A percentile compares a stretch with the other conserved stretches of the same genome.
Evolutionary conservation across 2,329 filamentous ascomycete species (phyloP).

Genomic region (Penicillium sp.): DNA sequence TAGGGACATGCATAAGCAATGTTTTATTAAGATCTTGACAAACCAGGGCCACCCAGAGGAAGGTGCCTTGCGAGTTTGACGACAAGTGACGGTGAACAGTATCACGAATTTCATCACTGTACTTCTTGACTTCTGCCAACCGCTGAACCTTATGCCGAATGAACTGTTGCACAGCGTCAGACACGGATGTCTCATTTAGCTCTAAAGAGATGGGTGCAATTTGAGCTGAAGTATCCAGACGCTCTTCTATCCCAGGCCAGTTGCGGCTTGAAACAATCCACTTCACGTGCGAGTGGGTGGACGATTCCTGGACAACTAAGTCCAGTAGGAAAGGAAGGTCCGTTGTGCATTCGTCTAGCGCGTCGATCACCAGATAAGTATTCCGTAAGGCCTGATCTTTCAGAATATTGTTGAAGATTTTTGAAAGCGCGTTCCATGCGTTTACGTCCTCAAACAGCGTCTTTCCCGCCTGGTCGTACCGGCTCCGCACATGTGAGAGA

Average conservation of each 20-base stretch:
- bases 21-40: neutral
- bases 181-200: constrained; percentile 16
- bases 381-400: constrained; percentile 26
- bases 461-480: constrained; percentile 33
- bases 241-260: constrained; percentile 31
- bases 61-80: neutral
- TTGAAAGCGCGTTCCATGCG: constrained; percentile 31
- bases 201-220: constrained; percentile 21
- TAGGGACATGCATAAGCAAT: neutral
- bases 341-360: constrained; percentile 42
- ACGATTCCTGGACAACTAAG: constrained; percentile 25
- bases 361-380: constrained; percentile 41
- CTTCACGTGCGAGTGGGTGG: constrained; percentile 25
- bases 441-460: constrained; percentile 39
- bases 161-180: constrained; percentile 13
- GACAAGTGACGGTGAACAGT: neutral
- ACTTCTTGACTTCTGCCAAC: constrained; percentile 16
- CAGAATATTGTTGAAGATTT: constrained; percentile 39
- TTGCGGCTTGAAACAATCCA: constrained; percentile 46
- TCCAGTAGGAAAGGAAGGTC: constrained; percentile 30
- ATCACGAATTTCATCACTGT: constrained; percentile 9
- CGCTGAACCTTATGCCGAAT: constrained; percentile 18
- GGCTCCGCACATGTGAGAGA: constrained; percentile 26
- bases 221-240: constrained; percentile 13
- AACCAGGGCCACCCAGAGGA: neutral